Percentiles rank a stretch among this genome's conserved stretches.
These are phyloP conservation scores for Russula abietina DNA, from an alignment of 768 basidiomycete genomes.

Conservation along the genomic window DNA sequence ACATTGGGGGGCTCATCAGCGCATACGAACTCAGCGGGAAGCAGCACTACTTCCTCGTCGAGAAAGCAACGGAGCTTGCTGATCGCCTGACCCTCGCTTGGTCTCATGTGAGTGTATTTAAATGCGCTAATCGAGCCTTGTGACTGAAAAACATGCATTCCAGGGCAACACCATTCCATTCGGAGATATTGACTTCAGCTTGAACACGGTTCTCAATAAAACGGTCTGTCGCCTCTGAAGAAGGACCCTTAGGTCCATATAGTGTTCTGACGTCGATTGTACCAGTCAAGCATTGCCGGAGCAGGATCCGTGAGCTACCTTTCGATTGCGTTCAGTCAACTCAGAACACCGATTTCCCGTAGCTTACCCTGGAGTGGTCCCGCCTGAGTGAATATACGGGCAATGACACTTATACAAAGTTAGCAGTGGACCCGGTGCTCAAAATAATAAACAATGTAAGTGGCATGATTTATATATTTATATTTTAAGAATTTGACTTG, in stretches of 20 bases:
- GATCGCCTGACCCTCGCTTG: conserved; percentile 61
- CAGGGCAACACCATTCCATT: conserved; percentile 39
- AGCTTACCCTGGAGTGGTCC: conserved; percentile 55
- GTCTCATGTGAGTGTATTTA: conserved; percentile 41
- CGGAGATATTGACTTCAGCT: conserved; percentile 35
- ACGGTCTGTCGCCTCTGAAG: conserved; percentile 29
- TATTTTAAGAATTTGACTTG: conserved; percentile 19
- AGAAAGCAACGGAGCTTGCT: conserved; percentile 57
- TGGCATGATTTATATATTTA: conserved; percentile 6
- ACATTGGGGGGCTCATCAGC: conserved; percentile 58
- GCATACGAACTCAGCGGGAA: conserved; percentile 62
- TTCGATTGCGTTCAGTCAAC: neutral
- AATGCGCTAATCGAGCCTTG: neutral
- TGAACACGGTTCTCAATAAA: conserved; percentile 30
- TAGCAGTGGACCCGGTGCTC: conserved; percentile 29
- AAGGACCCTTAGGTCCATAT: too few species aligned
- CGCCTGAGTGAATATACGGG: conserved; percentile 48
- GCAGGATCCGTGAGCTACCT: conserved; percentile 39
- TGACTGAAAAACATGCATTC: neutral
- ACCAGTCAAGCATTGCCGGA: conserved; percentile 42
- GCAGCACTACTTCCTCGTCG: conserved; percentile 44
- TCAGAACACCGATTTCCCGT: neutral
- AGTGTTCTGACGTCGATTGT: conserved; percentile 40
- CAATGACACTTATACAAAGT: conserved; percentile 50
- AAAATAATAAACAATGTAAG: conserved; percentile 43